These are phyloP conservation scores for Hygrophorus russula DNA, from an alignment of 768 basidiomycete species.

Conservation along the genomic window DNA sequence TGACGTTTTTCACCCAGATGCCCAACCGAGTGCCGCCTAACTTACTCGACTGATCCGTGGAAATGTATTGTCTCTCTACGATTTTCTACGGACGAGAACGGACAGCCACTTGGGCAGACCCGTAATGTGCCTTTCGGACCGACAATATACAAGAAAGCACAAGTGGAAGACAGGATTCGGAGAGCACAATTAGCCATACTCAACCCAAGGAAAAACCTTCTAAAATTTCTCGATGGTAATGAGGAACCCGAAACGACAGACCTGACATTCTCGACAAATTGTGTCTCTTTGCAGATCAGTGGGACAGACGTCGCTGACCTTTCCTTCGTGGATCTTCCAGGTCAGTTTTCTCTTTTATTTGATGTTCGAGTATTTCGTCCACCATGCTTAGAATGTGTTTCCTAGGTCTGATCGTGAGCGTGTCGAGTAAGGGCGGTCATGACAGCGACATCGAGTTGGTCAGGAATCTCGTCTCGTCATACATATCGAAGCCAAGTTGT, in stretches of 20 bases:
- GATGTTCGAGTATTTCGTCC: no score
- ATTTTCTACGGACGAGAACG: constrained; percentile 27
- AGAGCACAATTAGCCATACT: constrained; percentile 58
- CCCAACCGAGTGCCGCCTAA: constrained; percentile 46
- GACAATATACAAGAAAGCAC: constrained; percentile 34
- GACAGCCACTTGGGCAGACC: constrained; percentile 27
- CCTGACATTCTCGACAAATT: constrained; percentile 42
- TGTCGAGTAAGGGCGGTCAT: constrained; percentile 36
- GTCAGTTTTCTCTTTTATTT: constrained; percentile 14
- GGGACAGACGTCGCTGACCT: constrained; percentile 51
- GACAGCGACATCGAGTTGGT: constrained; percentile 51
- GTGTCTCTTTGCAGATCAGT: constrained; percentile 46
- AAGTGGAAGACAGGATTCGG: constrained; percentile 57
- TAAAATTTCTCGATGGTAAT: constrained; percentile 28
- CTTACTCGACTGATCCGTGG: constrained; percentile 30
- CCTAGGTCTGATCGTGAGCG: constrained; percentile 48
- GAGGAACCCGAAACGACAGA: constrained; percentile 13
- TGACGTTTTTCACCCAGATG: constrained; percentile 25
- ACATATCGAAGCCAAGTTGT: constrained; percentile 53
- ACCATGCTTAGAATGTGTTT: not conserved
- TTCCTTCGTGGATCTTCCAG: constrained; percentile 56
- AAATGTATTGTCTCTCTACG: constrained; percentile 39
- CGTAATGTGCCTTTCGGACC: constrained; percentile 32
- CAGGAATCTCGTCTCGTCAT: constrained; percentile 40
- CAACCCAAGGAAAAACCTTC: constrained; percentile 31